Evolutionary conservation across 345 rosid species (phyloP).

Genomic region (rapeseed (Brassica napus)): DNA sequence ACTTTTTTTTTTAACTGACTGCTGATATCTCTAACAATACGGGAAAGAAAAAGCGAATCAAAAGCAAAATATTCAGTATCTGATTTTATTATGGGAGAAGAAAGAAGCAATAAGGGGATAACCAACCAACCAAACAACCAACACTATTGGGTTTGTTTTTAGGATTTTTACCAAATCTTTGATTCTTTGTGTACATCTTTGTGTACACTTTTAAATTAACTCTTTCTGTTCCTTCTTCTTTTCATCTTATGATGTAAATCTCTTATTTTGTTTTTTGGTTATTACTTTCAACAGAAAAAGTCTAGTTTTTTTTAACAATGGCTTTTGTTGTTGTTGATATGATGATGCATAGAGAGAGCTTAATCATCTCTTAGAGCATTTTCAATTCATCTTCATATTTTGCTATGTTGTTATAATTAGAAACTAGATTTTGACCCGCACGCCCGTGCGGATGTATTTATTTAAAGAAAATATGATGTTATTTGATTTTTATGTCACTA

Average conservation of each 20-base stretch:
- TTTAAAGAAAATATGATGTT: no score
- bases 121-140: constrained; percentile 25
- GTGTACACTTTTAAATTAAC: neutral
- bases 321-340: neutral
- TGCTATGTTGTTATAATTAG: no score
- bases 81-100: constrained; percentile 17
- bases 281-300: constrained; percentile 13
- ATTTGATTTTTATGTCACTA: no score
- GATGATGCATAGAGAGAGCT: neutral
- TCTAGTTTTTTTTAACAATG: neutral
- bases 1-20: constrained; percentile 12
- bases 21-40: constrained; percentile 38
- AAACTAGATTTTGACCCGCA: no score
- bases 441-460: no score
- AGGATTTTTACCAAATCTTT: constrained; percentile 43
- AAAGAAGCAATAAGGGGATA: constrained; percentile 24
- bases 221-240: constrained; percentile 24
- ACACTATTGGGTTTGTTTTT: constrained; percentile 35
- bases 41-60: constrained; percentile 5
- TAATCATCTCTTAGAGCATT: neutral
- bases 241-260: constrained; percentile 29
- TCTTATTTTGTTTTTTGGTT: neutral
- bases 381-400: neutral
- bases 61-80: constrained; percentile 25
- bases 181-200: constrained; percentile 37